These are phyloP conservation scores for Blastocystis sp. DNA, from an alignment of 352 stramenopile species.

Conservation along the genomic window DNA sequence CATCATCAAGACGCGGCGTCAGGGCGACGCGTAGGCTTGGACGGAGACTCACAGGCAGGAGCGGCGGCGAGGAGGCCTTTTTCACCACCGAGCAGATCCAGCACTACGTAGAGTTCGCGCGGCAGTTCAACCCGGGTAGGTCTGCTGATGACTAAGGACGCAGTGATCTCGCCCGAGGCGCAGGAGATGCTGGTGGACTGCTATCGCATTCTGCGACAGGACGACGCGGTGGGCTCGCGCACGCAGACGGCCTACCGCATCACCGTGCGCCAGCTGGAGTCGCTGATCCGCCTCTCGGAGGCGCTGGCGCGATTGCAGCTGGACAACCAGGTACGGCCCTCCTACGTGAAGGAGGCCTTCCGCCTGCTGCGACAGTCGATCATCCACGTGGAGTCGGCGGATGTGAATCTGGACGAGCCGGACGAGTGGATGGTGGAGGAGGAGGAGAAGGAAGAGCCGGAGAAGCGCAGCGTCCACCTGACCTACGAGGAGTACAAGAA, in stretches of 20 bases:
- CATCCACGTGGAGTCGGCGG: conserved; percentile 93
- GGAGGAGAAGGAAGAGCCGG: background rate
- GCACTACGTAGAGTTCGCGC: conserved; percentile 78
- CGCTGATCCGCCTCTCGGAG: conserved; percentile 75
- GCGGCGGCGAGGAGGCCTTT: conserved; percentile 59
- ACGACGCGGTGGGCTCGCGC: conserved; percentile 78
- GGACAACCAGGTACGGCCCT: conserved; percentile 79
- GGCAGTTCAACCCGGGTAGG: conserved; percentile 70
- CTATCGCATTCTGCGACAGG: conserved; percentile 89
- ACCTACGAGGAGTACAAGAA: conserved; percentile 75
- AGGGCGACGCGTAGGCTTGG: background rate
- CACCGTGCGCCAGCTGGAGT: conserved; percentile 92
- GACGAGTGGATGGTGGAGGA: conserved; percentile 38
- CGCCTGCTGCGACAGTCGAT: conserved; percentile 91
- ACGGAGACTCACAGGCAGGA: background rate
- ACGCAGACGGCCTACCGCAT: conserved; percentile 89
- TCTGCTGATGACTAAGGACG: conserved; percentile 63
- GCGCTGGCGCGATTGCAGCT: conserved; percentile 84
- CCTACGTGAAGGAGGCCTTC: conserved; percentile 88
- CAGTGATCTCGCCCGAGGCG: conserved; percentile 62
- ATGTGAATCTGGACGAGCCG: conserved; percentile 81
- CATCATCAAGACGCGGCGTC: conserved; percentile 74
- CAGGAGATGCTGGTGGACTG: conserved; percentile 86
- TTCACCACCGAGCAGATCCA: conserved; percentile 77
- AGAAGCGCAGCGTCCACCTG: conserved; percentile 62